A percentile compares a stretch with the other conserved stretches of the same genome.
Conservation (phyloP, 306 rosid species). For the Prinsepia uniflora region DNA sequence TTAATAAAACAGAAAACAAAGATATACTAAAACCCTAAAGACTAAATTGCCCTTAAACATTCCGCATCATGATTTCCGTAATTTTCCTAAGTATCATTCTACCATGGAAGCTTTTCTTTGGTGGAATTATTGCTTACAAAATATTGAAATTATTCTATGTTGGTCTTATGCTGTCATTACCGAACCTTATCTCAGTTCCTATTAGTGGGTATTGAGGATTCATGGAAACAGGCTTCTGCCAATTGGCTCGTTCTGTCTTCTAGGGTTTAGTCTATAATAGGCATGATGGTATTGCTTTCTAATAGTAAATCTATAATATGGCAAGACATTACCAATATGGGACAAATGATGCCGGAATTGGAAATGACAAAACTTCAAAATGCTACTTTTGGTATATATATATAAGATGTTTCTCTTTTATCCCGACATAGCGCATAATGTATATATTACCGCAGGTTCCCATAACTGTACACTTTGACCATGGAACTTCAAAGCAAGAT, state of each 20-base stretch:
- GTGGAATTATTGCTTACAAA: neutral
- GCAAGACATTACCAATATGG: neutral
- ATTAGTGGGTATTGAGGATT: neutral
- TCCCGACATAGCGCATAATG: conserved; percentile 6
- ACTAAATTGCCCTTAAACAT: no score
- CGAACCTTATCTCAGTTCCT: neutral
- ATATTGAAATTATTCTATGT: neutral
- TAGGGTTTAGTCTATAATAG: neutral
- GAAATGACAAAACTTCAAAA: neutral
- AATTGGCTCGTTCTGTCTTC: neutral
- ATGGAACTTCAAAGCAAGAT: conserved; percentile 81
- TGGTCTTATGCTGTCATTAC: neutral
- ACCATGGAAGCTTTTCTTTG: no score
- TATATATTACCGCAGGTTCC: conserved; percentile 63
- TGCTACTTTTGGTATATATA: neutral
- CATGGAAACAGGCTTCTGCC: neutral
- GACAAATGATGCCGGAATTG: neutral
- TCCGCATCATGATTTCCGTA: no score
- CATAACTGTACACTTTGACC: conserved; percentile 84
- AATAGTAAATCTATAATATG: neutral
- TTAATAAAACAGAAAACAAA: no score
- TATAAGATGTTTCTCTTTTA: no score
- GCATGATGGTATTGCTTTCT: neutral
- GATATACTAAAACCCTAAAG: no score
- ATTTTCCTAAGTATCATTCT: no score